Evolutionary conservation across 2,329 filamentous ascomycete species (phyloP), one percentile per base, ranked within the genome.

Genomic region (Colletotrichum agaves): DNA sequence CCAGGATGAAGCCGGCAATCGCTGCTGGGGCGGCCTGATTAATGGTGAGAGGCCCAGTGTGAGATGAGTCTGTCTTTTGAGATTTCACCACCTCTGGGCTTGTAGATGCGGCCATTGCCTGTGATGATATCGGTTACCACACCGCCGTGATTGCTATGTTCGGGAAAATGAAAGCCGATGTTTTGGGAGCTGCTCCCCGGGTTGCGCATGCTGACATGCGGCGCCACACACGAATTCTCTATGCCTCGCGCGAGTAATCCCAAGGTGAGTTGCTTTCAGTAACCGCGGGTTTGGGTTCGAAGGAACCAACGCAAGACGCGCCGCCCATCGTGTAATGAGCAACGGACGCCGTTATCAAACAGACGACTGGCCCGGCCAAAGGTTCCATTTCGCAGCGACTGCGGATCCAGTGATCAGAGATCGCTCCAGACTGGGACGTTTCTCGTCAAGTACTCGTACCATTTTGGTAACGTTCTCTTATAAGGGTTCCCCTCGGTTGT

Each of bases 101-200:
- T 85, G 75, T 88, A 88, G 12, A 78, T 73, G 13, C 81, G 77
- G 0, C 86, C 86, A 69, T 88, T 85, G 3, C 87, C 87, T 0
- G 85, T 86, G 71, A 89, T 84, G 70, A 89, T 88, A 60, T 90
- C 87, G n/a, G 87, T 87, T 23, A 89, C 81, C 1, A 85, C 79
- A 69, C 90, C 88, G 8, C 84, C 87, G 5, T 81, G 82, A 70
- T 90, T 90, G 49, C 79, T 79, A 63, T 84, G 78, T 15, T 75
- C 67, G 0, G 82, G 82, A 65, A 89, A 87, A 0, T 74, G 71
- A 73, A 84, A 89, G 2, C 87, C 87, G 12, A 85, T 75, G 37
- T 77, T 72, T 71, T 86, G 81, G 63, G 89, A 88, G 73, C 15
- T 50, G 47, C 3, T 6, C 19, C 23, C 23, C 47, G 12, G 47